Percentiles rank a stretch among this genome's conserved stretches.
Conservation (phyloP, 495 filamentous ascomycete genomes). For the Aspergillus kassunensis region DNA sequence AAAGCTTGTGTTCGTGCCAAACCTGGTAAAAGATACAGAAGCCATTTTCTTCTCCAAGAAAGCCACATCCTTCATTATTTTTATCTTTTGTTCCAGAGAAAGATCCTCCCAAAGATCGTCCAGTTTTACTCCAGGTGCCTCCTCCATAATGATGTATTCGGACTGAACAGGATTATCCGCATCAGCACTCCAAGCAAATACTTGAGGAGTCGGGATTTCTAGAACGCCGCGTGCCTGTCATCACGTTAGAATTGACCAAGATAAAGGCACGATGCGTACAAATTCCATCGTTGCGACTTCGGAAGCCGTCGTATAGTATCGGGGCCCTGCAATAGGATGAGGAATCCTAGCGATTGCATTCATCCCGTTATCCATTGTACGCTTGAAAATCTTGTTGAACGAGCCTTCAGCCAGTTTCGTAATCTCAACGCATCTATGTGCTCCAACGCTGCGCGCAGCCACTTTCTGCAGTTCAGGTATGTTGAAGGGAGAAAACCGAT, state of each 20-base stretch:
- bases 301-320: constrained; percentile 27
- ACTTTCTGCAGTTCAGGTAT: constrained; percentile 23
- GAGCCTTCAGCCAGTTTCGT: constrained; percentile 33
- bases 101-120: constrained; percentile 23
- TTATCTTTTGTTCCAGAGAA: constrained; percentile 21
- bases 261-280: constrained; percentile 18
- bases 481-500: constrained; percentile 24
- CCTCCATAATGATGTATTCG: constrained; percentile 43
- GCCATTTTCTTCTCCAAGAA: constrained; percentile 25
- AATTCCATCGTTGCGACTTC: constrained; percentile 43
- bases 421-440: constrained; percentile 18
- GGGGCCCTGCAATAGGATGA: constrained; percentile 27
- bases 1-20: constrained; percentile 7
- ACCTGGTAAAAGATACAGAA: constrained; percentile 21
- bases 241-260: not conserved
- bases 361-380: constrained; percentile 30
- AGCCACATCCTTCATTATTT: constrained; percentile 28
- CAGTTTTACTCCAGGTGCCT: constrained; percentile 25
- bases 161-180: constrained; percentile 27
- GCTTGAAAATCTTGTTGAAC: constrained; percentile 38
- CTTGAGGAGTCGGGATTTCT: constrained; percentile 29
- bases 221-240: constrained; percentile 18
- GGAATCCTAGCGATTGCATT: constrained; percentile 35
- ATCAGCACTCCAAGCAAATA: constrained; percentile 35
- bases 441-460: constrained; percentile 14